Base-by-base conservation (phyloP, 345 rosid genomes). In the Pistacia vera region DNA sequence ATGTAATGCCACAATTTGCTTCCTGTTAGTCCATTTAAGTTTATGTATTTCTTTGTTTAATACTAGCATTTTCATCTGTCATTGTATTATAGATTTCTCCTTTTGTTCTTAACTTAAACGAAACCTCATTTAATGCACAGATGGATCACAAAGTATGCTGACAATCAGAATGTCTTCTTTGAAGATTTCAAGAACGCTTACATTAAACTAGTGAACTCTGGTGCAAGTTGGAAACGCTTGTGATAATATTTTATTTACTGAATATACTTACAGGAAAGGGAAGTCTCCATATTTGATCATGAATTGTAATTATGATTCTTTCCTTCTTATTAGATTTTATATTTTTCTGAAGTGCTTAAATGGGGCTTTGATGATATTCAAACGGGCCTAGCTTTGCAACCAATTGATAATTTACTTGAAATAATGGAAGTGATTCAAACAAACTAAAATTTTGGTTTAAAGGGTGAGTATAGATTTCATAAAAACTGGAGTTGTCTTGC, bases 121-220 rank as follows among this genome's bases (percentile, higher is more conserved):
- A 66, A 22, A 20, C 46, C 46, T 68, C 22, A 51, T 65, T 51
- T 75, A 18, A 63, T 55, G 44, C 66, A 64, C 89, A 95, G 98
- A 78, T 95, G 97, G 98, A 90, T 95, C 76, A 73, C 80, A 71
- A 80, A 35, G 67, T 93, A 95, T 78, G 94, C 97, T 1, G 85
- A 81, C 22, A 78, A 91, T 79, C 91, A 93, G 83, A 80, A 86
- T 66, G 68, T 75, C 70, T 93, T 95, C 89, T 95, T 93, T 52
- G 73, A 86, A 75, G 97, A 95, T 85, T 95, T 93, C 83, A 91
- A 84, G 79, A 79, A 78, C 22, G 95, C 97, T 13, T 95, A 93
- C 71, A 52, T 84, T 68, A 95, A 93, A 85, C 87, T 95, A 18
- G 93, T 89, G 59, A 93, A 90, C 80, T 85, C 90, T 30, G 97